These are phyloP conservation scores for Lobosporangium transversale DNA, from an alignment of 192 early-diverging fungal species.

Conservation along the genomic window DNA sequence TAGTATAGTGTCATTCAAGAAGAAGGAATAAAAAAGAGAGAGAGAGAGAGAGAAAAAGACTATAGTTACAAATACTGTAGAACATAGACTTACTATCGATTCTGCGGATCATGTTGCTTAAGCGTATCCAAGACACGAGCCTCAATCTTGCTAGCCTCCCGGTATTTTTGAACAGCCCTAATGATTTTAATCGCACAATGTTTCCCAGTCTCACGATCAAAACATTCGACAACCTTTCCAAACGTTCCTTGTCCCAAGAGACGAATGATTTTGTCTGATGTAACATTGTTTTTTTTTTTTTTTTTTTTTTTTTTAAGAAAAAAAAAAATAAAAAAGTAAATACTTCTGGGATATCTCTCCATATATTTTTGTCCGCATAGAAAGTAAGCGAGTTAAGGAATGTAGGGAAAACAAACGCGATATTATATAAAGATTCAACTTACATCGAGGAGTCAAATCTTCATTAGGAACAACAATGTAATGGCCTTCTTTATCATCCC, in stretches of 20 bases:
- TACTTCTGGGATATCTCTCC: too few species aligned
- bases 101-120: constrained; percentile 82
- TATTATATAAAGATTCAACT: constrained; percentile 16
- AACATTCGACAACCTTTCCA: constrained; percentile 95
- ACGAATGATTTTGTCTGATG: constrained; percentile 80
- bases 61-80: too few species aligned
- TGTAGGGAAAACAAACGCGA: background rate
- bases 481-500: constrained; percentile 94
- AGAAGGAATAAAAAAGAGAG: too few species aligned
- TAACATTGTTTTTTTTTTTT: too few species aligned
- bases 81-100: constrained; percentile 80
- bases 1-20: too few species aligned
- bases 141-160: constrained; percentile 91
- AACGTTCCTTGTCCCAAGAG: constrained; percentile 97
- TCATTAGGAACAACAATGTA: constrained; percentile 81
- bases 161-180: constrained; percentile 92
- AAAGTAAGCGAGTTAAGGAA: background rate
- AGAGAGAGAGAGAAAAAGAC: too few species aligned
- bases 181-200: constrained; percentile 94
- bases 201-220: constrained; percentile 67
- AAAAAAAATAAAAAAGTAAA: background rate
- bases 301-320: too few species aligned
- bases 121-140: constrained; percentile 86
- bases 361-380: constrained; percentile 22
- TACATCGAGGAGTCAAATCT: constrained; percentile 83